A percentile compares a stretch with the other conserved stretches of the same genome.
Evolutionary conservation across 2,329 filamentous ascomycete genomes (phyloP).

Genomic region (Cryphonectria parasitica): DNA sequence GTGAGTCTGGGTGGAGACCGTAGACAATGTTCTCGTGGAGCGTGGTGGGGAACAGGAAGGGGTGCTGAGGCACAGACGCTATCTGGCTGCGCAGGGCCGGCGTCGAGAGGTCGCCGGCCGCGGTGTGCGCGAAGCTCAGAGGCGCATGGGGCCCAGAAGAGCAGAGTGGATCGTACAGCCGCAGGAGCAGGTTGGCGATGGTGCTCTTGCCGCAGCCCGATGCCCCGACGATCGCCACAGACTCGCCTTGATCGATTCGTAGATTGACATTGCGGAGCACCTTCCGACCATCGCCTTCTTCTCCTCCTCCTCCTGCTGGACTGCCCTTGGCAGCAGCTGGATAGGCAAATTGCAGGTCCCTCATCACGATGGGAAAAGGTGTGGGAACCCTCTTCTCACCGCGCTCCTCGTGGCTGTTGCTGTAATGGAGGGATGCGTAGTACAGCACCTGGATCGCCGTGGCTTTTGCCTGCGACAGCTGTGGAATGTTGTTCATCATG

Average conservation of each 20-base stretch:
- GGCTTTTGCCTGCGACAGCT: conserved; percentile 74
- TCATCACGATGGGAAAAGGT: conserved; percentile 55
- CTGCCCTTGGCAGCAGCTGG: conserved; percentile 57
- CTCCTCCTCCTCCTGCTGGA: neutral
- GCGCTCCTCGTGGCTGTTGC: conserved; percentile 60
- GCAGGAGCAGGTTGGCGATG: conserved; percentile 72
- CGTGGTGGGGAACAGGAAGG: conserved; percentile 77
- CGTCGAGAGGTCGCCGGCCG: conserved; percentile 64
- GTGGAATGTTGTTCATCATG: conserved; percentile 76
- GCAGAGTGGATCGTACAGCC: conserved; percentile 61
- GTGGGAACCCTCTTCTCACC: conserved; percentile 43
- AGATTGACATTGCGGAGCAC: conserved; percentile 71
- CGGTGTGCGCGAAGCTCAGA: conserved; percentile 61
- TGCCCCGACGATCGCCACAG: conserved; percentile 77
- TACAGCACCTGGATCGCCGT: conserved; percentile 74
- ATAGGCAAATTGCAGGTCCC: conserved; percentile 72
- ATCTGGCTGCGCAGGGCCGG: conserved; percentile 62
- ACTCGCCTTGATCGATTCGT: conserved; percentile 63
- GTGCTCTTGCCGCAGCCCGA: conserved; percentile 95
- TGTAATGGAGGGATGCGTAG: conserved; percentile 63
- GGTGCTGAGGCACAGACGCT: conserved; percentile 70
- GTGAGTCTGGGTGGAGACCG: conserved; percentile 63
- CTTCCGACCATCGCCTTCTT: conserved; percentile 23
- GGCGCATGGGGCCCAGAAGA: conserved; percentile 36
- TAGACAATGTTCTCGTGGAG: conserved; percentile 84